Conservation (phyloP, 129 eudicot genomes). For the Flaveria sonorensis region DNA sequence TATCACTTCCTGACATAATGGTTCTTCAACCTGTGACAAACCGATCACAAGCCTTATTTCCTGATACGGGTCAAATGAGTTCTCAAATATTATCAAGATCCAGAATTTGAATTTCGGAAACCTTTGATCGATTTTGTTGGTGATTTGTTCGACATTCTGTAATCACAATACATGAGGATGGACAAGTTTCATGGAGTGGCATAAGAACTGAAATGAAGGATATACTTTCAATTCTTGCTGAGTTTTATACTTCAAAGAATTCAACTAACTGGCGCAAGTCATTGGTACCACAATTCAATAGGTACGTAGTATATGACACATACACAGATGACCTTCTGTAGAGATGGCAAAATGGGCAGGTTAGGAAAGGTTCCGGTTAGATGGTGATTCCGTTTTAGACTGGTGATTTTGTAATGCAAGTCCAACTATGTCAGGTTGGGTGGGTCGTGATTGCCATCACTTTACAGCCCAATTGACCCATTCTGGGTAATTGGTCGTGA, state of each 20-base stretch:
- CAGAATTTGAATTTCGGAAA: conserved; percentile 34
- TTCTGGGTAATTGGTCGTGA: not conserved
- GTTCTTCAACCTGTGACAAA: conserved; percentile 41
- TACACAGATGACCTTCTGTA: not conserved
- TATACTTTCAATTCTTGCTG: conserved; percentile 57
- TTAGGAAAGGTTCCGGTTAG: not conserved
- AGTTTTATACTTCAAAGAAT: conserved; percentile 48
- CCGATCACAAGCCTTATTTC: conserved; percentile 27
- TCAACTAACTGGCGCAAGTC: conserved; percentile 47
- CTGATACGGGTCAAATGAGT: conserved; percentile 24
- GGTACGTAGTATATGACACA: conserved; percentile 45
- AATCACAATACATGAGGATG: conserved; percentile 37
- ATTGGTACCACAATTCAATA: conserved; percentile 67
- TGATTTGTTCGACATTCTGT: conserved; percentile 46
- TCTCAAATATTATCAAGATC: conserved; percentile 47
- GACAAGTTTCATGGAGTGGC: conserved; percentile 28
- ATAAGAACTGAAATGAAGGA: conserved; percentile 54
- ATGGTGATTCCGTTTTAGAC: too few species aligned
- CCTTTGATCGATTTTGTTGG: conserved; percentile 44
- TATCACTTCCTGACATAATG: conserved; percentile 44
- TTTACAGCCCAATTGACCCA: not conserved
- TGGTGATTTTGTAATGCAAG: not conserved
- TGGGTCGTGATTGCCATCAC: not conserved
- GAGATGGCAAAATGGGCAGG: not conserved
- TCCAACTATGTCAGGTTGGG: not conserved